phyloP scores from a whole-genome alignment of 2,329 filamentous ascomycete genomes.

The Monosporascus sp. region DNA sequence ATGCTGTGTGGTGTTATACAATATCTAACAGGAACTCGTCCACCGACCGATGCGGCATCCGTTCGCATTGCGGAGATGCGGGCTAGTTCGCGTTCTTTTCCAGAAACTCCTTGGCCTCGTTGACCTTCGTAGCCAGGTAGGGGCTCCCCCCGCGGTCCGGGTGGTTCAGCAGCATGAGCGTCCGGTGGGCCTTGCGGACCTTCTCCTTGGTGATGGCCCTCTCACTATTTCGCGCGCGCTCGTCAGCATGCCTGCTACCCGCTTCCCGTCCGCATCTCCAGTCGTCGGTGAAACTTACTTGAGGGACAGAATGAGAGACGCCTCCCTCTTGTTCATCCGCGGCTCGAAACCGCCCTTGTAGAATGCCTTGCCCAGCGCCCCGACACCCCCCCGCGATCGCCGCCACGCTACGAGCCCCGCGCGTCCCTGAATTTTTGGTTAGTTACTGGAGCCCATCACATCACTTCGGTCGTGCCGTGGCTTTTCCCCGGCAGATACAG shows the following conservation, averaged over 20 bases:
- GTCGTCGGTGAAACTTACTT: constrained; percentile 51
- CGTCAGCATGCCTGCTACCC: background rate
- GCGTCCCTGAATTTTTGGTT: constrained; percentile 63
- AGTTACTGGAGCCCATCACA: constrained; percentile 8
- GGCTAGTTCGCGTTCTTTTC: constrained; percentile 58
- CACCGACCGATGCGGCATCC: background rate
- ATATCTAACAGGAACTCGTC: background rate
- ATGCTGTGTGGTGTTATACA: background rate
- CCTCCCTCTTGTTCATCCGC: constrained; percentile 90
- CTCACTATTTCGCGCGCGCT: constrained; percentile 54
- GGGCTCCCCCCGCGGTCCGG: constrained; percentile 95
- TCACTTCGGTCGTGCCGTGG: background rate
- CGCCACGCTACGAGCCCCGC: constrained; percentile 87
- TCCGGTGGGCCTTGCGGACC: constrained; percentile 90
- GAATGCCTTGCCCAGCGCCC: constrained; percentile 81
- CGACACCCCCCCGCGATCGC: constrained; percentile 71
- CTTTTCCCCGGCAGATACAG: background rate
- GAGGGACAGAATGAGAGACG: constrained; percentile 82
- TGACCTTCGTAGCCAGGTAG: constrained; percentile 95
- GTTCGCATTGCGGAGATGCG: background rate
- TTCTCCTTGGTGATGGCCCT: constrained; percentile 85
- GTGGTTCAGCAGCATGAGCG: constrained; percentile 95
- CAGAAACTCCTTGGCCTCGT: constrained; percentile 94
- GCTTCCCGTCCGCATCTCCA: constrained; percentile 2
- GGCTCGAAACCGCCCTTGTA: constrained; percentile 99